phyloP scores from a whole-genome alignment of 345 rosid genomes.

The Corchorus olitorius region DNA sequence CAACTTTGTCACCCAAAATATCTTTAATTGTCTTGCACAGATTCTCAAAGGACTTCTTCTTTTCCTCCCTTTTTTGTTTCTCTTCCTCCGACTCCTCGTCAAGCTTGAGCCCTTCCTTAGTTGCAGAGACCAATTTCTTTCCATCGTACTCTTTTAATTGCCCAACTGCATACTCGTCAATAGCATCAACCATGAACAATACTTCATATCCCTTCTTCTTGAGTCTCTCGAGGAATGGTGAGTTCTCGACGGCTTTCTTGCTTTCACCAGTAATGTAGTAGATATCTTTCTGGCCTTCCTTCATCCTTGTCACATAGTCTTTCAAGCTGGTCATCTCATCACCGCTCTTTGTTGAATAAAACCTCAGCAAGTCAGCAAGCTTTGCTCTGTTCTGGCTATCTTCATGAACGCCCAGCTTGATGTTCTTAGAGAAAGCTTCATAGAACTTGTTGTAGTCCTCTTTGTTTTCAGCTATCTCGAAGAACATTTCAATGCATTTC shows the following conservation, averaged over 20 bases:
- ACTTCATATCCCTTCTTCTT: constrained; percentile 19
- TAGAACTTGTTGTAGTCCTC: constrained; percentile 47
- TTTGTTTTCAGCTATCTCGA: constrained; percentile 46
- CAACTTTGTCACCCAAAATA: constrained; percentile 36
- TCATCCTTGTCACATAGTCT: constrained; percentile 69
- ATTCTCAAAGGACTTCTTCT: constrained; percentile 36
- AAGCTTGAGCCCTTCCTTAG: constrained; percentile 41
- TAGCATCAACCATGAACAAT: constrained; percentile 21
- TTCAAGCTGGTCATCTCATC: constrained; percentile 50
- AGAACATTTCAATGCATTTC: constrained; percentile 51
- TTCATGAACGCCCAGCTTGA: constrained; percentile 47
- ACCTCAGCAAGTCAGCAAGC: constrained; percentile 36
- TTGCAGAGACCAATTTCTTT: constrained; percentile 22
- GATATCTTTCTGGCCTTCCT: constrained; percentile 62
- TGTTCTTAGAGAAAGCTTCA: constrained; percentile 46
- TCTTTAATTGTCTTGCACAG: constrained; percentile 48
- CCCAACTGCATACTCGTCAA: constrained; percentile 21
- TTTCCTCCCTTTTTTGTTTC: constrained; percentile 38
- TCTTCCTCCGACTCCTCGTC: constrained; percentile 46
- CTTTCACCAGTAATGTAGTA: constrained; percentile 61
- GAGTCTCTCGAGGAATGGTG: constrained; percentile 20
- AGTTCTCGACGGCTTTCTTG: constrained; percentile 26
- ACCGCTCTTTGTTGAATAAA: constrained; percentile 42
- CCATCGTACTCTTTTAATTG: constrained; percentile 23
- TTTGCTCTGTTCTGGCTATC: constrained; percentile 44